Base-by-base conservation (phyloP, 2,329 filamentous ascomycete genomes). In the Aspergillus sp. region DNA sequence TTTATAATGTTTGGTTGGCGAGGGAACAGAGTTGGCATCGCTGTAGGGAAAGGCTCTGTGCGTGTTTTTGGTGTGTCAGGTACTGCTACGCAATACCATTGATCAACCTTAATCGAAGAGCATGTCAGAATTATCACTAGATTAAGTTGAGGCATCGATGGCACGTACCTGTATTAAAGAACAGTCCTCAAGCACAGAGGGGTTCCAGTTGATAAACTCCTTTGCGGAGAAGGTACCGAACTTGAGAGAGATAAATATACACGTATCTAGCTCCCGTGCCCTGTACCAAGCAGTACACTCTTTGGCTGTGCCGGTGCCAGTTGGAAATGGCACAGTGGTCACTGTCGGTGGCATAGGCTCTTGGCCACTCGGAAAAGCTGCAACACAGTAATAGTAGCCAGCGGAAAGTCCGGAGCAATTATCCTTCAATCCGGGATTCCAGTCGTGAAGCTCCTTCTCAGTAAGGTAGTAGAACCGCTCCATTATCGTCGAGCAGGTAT, bases 301-400 rank as follows among this genome's bases (percentile, higher is more conserved):
- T 45, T 55, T 48, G 13, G 26, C 38, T 5, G 34, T 51, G 47
- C 20, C 48, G 6, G 26, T 36, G 17, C 42, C 20, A 2, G 30
- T 42, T 4, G 50, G 47, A 2, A 43, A 42, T 9, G 58, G 55
- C 15, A 12, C 39, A 2, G 17, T 56, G 26, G 51, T 58, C 49
- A 62, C 56, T 7, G 54, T 55, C 3, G 34, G 41, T 3, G 55
- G 58, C 26, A 47, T 38, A 12, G 57, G 57, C 9, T 34, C 11
- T 39, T 34, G 30, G 6, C 39, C 43, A 12, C 9, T 42, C 39
- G 57, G 36, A n/a, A 48, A 56, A 12, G 58, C 58, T 17, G 47
- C 51, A 45, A 61, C 50, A 20, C 59, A 61, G 56, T 61, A 61
- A 41, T 39, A 59, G 56, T 55, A 61, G 17, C 34, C 38, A 2